Conservation (phyloP, 805 yeast genomes). For the Sugiyamaella americana region DNA sequence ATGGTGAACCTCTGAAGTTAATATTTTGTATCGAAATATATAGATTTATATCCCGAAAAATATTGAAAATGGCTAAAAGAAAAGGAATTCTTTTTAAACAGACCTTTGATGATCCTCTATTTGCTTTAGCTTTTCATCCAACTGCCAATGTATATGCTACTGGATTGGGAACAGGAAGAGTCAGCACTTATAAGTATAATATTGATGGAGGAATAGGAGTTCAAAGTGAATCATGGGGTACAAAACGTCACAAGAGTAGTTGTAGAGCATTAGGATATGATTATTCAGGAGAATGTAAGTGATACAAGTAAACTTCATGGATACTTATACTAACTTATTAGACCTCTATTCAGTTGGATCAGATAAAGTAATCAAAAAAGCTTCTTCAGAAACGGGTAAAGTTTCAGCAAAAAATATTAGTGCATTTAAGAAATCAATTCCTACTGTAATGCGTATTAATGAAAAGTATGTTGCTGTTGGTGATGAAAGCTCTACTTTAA, state of each 20-base stretch:
- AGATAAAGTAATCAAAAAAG: slow-evolving; percentile 73
- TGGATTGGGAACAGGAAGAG: slow-evolving; percentile 81
- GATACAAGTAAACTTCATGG: slow-evolving; percentile 21
- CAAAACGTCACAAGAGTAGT: slow-evolving; percentile 85
- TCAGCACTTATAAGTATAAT: slow-evolving; percentile 56
- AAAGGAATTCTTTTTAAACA: slow-evolving; percentile 18
- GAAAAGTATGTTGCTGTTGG: slow-evolving; percentile 38
- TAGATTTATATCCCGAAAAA: too few relatives aligned
- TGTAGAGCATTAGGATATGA: slow-evolving; percentile 70
- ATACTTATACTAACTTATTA: slow-evolving; percentile 7
- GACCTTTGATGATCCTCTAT: slow-evolving; percentile 41
- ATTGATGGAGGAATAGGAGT: slow-evolving; percentile 31
- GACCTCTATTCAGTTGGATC: slow-evolving; percentile 57
- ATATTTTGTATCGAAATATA: too few relatives aligned
- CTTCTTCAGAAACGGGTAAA: slow-evolving; percentile 64
- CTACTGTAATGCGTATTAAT: slow-evolving; percentile 29
- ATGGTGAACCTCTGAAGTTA: too few relatives aligned
- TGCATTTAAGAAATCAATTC: slow-evolving; percentile 20
- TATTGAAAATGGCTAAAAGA: slow-evolving; percentile 18
- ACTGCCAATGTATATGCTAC: slow-evolving; percentile 52
- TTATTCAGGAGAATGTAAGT: slow-evolving; percentile 47
- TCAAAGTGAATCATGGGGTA: slow-evolving; percentile 54
- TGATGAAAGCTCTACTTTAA: slow-evolving; percentile 62
- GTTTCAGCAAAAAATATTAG: slow-evolving; percentile 51
- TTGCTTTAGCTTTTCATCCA: slow-evolving; percentile 76